Conservation (phyloP, 495 filamentous ascomycete genomes). For the Hypoxylon crocopeplum region DNA sequence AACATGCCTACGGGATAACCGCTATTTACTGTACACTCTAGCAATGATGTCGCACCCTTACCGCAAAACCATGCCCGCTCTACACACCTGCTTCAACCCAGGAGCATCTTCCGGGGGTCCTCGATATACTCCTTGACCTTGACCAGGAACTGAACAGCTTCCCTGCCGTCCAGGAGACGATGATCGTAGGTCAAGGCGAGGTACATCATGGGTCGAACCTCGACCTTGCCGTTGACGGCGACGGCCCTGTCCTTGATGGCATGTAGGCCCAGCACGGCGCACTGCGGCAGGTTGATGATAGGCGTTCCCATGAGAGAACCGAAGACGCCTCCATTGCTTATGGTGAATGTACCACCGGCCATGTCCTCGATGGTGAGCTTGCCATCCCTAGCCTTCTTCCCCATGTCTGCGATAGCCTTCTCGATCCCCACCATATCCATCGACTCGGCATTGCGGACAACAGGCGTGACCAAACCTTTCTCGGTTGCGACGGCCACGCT, state of each 20-base stretch:
- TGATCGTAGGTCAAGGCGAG: conserved; percentile 97
- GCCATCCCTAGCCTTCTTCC: conserved; percentile 95
- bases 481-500: conserved; percentile 97
- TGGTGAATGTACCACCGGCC: conserved; percentile 98
- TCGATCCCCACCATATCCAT: conserved; percentile 91
- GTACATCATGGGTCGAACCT: conserved; percentile 98
- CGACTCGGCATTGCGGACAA: conserved; percentile 90
- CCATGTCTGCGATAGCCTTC: conserved; percentile 88
- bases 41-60: too few relatives aligned
- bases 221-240: conserved; percentile 87
- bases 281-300: conserved; percentile 98
- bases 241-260: conserved; percentile 96
- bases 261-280: conserved; percentile 94
- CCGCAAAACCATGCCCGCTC: too few relatives aligned
- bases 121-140: conserved; percentile 99
- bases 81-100: too few relatives aligned
- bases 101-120: conserved; percentile 90
- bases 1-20: too few relatives aligned
- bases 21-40: too few relatives aligned
- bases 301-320: conserved; percentile 90
- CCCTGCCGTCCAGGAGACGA: conserved; percentile 90
- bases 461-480: conserved; percentile 95
- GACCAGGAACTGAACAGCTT: conserved; percentile 95
- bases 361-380: conserved; percentile 99
- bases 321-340: conserved; percentile 85